A percentile compares a stretch with the other conserved stretches of the same genome.
These are phyloP conservation scores for Euphorbia corollata DNA, from an alignment of 441 rosid genomes.

Conservation along the genomic window DNA sequence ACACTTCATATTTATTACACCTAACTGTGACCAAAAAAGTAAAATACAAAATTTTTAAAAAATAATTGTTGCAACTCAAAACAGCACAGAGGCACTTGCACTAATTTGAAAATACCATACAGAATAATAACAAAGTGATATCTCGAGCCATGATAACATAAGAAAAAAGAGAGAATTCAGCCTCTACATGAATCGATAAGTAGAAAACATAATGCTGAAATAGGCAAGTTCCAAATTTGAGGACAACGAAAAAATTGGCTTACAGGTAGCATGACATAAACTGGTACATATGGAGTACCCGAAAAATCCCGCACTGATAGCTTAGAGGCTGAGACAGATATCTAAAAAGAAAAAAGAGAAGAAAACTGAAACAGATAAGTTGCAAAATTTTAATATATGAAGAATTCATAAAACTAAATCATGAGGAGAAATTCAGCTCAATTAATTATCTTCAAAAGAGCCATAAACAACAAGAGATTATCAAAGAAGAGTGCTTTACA, in stretches of 20 bases:
- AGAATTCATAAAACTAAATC: constrained; percentile 1
- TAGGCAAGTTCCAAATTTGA: neutral
- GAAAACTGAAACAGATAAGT: constrained; percentile 6
- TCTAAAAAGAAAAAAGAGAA: constrained; percentile 33
- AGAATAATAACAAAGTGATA: constrained; percentile 3
- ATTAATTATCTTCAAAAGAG: constrained; percentile 2
- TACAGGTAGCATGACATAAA: constrained; percentile 95
- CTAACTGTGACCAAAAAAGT: constrained; percentile 51
- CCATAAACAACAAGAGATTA: constrained; percentile 1
- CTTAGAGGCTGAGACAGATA: constrained; percentile 45
- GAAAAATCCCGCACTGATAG: constrained; percentile 70
- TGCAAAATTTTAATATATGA: constrained; percentile 9
- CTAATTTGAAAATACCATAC: constrained; percentile 11
- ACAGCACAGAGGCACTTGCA: constrained; percentile 5
- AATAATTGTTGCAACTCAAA: constrained; percentile 6
- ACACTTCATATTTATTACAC: constrained; percentile 83
- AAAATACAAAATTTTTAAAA: constrained; percentile 4
- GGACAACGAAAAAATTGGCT: constrained; percentile 23
- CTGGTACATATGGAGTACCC: constrained; percentile 70
- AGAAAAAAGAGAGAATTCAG: neutral
- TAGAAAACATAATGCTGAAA: constrained; percentile 1
- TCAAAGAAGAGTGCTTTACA: neutral
- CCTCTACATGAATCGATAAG: neutral
- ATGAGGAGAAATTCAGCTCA: constrained; percentile 8
- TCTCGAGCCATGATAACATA: constrained; percentile 4